Conservation (phyloP, 1,284 basidiomycete genomes). For the Naganishia albida region DNA sequence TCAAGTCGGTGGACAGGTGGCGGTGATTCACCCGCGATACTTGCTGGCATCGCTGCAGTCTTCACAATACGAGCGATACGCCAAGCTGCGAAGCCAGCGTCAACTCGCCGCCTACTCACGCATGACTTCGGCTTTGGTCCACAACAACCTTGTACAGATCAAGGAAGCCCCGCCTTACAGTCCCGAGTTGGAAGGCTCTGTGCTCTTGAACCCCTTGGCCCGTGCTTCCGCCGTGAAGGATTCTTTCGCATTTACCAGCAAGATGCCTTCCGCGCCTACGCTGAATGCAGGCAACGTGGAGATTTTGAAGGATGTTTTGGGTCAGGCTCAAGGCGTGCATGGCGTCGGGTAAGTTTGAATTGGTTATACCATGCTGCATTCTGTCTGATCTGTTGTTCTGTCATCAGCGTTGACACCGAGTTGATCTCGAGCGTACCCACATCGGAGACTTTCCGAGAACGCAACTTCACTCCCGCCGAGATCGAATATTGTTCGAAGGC, state of each 20-base stretch:
- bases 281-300: conserved; percentile 69
- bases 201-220: conserved; percentile 90
- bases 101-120: conserved; percentile 81
- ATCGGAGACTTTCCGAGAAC: conserved; percentile 81
- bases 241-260: conserved; percentile 74
- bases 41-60: conserved; percentile 80
- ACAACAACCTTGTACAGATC: conserved; percentile 88
- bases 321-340: conserved; percentile 56
- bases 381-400: not conserved
- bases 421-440: conserved; percentile 90
- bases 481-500: conserved; percentile 83
- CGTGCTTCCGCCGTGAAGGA: conserved; percentile 84
- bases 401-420: conserved; percentile 60
- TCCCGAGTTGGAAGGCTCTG: conserved; percentile 80
- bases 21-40: conserved; percentile 88
- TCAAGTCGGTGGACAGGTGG: conserved; percentile 91
- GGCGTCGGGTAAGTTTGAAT: conserved; percentile 64
- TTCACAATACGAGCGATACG: conserved; percentile 73
- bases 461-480: conserved; percentile 92
- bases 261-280: conserved; percentile 62
- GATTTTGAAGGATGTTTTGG: conserved; percentile 59
- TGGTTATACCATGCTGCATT: not conserved
- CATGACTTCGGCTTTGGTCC: conserved; percentile 92
- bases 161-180: conserved; percentile 92
- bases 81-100: conserved; percentile 66